Base-by-base conservation (phyloP, 192 early-diverging fungal genomes). In the Spizellomyces punctatus region DNA sequence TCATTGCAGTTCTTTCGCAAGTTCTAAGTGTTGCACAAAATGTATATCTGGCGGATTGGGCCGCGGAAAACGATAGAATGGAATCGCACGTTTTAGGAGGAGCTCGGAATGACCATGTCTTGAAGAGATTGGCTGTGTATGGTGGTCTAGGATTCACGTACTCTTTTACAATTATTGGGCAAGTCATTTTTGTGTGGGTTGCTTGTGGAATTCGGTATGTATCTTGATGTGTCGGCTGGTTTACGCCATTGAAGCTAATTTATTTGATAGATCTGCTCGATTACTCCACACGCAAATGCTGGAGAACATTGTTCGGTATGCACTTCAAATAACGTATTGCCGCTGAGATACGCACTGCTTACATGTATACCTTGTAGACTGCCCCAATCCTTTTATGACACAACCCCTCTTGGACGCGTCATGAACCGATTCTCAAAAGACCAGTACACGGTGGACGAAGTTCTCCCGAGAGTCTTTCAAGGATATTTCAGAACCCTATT, bases 351-450 rank as follows among this genome's bases (percentile, higher is more conserved):
- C 52, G 52, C 3, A 54, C 0, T 54, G 3, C 17, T 54, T n/a
- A n/a, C 16, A 54, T 54, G 52, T 54, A 2, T 54, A 19, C 52
- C 17, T 54, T 61, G 12, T 22, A 27, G 27, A 61, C 59, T 50
- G 0, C 91, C 92, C 9, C 90, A 91, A 83, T 84, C 85, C 4
- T 94, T 91, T 71, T 94, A 92, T 76, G 91, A 91, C 64, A 89
- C 85, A 5, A 93, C 94, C 5, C 94, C 94, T 14, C 75, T 92
- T 0, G 94, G 95, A 9, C 88, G 95, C 56, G 88, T 96, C 74
- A 73, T 95, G 43, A 94, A 97, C 72, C 89, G 95, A 10, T 95
- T 97, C 74, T 91, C 91, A 55, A 94, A 93, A 67, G 95, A 97
- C 71, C 85, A 91, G 66, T 86, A 90, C 71, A 89, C 88, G 19